Evolutionary conservation across 192 early-diverging fungal genomes (phyloP).

Genomic region (Coemansia sp.): DNA sequence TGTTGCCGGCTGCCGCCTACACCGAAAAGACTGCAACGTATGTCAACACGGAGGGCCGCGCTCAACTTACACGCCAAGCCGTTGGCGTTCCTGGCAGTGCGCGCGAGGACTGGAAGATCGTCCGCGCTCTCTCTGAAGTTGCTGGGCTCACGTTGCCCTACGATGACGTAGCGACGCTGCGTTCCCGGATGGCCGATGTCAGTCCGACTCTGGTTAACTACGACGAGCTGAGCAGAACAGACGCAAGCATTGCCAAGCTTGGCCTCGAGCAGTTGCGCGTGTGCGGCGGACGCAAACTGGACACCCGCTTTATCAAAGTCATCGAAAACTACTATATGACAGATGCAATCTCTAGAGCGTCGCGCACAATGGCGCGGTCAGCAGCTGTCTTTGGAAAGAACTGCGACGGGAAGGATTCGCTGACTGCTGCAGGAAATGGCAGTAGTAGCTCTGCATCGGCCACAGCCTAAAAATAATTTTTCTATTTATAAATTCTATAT

Average conservation of each 20-base stretch:
- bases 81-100: constrained; percentile 85
- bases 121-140: constrained; percentile 94
- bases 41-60: constrained; percentile 96
- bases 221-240: constrained; percentile 63
- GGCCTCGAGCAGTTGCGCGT: constrained; percentile 60
- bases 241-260: constrained; percentile 55
- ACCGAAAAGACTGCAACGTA: constrained; percentile 96
- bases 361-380: constrained; percentile 95
- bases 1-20: constrained; percentile 93
- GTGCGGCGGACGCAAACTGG: constrained; percentile 23
- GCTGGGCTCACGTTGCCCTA: constrained; percentile 83
- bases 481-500: background rate
- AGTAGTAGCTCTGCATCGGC: constrained; percentile 2
- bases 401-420: background rate
- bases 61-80: constrained; percentile 90
- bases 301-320: constrained; percentile 58
- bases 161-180: constrained; percentile 78
- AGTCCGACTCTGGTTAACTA: constrained; percentile 79
- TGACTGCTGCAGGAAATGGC: background rate
- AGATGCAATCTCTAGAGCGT: constrained; percentile 87
- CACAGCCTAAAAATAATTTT: background rate
- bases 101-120: constrained; percentile 99
- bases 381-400: constrained; percentile 56
- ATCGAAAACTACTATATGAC: constrained; percentile 95
- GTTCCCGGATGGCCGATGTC: constrained; percentile 84